Conservation (phyloP, 768 basidiomycete species). For the Boletellus ananas region DNA sequence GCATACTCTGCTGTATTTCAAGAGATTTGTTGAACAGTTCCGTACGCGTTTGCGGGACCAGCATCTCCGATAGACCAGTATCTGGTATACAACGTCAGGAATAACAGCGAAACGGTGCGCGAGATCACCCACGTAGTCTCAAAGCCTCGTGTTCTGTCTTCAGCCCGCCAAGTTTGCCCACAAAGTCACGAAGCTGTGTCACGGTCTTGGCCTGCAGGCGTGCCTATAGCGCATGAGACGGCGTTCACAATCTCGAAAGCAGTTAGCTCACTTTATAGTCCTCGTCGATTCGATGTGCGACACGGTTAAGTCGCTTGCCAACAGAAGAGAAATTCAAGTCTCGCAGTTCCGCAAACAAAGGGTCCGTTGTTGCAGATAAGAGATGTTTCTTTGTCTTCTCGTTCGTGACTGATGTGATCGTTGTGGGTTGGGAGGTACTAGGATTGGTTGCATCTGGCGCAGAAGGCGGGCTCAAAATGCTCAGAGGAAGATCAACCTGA, state of each 20-base stretch:
- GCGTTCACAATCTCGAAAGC: not conserved
- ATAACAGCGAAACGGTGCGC: not conserved
- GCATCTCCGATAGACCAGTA: constrained; percentile 88
- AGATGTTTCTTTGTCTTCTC: constrained; percentile 90
- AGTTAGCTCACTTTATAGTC: constrained; percentile 72
- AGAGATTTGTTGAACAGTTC: constrained; percentile 88
- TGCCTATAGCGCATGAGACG: constrained; percentile 42
- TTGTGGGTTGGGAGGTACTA: constrained; percentile 40
- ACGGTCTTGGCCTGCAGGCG: constrained; percentile 87
- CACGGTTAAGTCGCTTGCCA: constrained; percentile 72
- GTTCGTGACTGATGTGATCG: constrained; percentile 54
- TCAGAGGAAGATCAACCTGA: constrained; percentile 76
- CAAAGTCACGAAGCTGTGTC: constrained; percentile 89
- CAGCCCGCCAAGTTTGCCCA: constrained; percentile 89
- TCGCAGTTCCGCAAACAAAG: constrained; percentile 75
- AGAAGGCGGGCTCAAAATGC: constrained; percentile 57
- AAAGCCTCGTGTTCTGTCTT: constrained; percentile 90
- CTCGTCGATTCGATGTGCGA: constrained; percentile 83
- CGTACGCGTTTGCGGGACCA: constrained; percentile 79
- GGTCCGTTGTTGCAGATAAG: constrained; percentile 73
- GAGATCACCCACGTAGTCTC: constrained; percentile 65
- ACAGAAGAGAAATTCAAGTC: constrained; percentile 93
- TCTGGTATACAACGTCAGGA: constrained; percentile 45
- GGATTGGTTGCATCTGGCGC: constrained; percentile 38
- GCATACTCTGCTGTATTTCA: constrained; percentile 92